A percentile compares a stretch with the other conserved stretches of the same genome.
Evolutionary conservation across 2,329 filamentous ascomycete genomes (phyloP).

Genomic region (Cercospora brassicicola): DNA sequence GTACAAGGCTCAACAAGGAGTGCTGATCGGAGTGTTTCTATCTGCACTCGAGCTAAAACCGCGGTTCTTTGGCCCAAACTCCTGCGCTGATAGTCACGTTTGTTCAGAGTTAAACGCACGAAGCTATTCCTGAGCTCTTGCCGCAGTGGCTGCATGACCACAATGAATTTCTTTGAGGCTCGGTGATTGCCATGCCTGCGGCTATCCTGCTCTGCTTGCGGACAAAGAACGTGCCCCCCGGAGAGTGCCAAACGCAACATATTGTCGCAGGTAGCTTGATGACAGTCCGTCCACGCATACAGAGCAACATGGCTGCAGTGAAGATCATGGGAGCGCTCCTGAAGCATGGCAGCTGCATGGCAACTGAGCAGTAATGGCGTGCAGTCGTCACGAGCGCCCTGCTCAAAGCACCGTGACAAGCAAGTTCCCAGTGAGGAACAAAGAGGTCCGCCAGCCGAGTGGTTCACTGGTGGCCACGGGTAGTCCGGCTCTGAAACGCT

Average conservation of each 20-base stretch:
- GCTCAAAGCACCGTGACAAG: neutral
- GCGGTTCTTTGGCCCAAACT: conserved; percentile 24
- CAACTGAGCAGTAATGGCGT: neutral
- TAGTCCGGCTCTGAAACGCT: conserved; percentile 5
- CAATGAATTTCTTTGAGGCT: conserved; percentile 30
- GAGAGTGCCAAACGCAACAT: neutral
- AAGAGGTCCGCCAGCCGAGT: neutral
- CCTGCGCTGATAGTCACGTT: conserved; percentile 23
- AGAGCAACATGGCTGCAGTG: neutral
- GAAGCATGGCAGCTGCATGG: neutral
- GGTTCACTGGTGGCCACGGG: neutral
- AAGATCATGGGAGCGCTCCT: neutral
- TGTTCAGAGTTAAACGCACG: conserved; percentile 20
- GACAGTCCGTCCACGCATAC: neutral
- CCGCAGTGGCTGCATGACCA: conserved; percentile 26
- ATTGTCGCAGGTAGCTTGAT: neutral
- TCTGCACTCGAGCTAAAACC: conserved; percentile 9
- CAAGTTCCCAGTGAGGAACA: neutral
- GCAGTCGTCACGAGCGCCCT: neutral
- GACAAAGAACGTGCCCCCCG: conserved; percentile 28
- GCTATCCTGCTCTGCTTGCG: conserved; percentile 26
- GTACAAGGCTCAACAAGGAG: neutral
- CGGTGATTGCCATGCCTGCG: conserved; percentile 26
- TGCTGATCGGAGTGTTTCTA: neutral
- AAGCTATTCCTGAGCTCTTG: conserved; percentile 24